Evolutionary conservation across 1,284 basidiomycete species (phyloP).

Genomic region (Naganishia sp.): DNA sequence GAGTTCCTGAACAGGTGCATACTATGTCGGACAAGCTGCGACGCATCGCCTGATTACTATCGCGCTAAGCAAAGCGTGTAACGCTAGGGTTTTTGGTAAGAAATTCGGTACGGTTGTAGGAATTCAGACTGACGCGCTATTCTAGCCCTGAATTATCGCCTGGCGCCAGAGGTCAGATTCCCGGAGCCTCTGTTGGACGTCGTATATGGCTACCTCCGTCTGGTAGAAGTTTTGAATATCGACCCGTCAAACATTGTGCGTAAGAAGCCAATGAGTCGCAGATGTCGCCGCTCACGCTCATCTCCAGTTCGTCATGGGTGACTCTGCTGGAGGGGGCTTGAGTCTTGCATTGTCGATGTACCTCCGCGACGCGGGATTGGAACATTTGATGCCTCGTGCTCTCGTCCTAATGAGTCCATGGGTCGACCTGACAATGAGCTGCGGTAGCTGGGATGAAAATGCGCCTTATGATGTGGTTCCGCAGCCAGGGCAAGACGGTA

Average conservation of each 20-base stretch:
- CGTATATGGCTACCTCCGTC: conserved; percentile 80
- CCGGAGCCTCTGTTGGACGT: conserved; percentile 92
- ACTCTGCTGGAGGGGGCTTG: conserved; percentile 90
- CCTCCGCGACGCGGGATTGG: conserved; percentile 79
- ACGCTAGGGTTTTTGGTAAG: conserved; percentile 90
- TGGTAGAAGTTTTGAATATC: conserved; percentile 85
- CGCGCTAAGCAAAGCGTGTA: conserved; percentile 83
- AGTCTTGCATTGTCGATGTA: conserved; percentile 87
- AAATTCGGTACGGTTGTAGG: conserved; percentile 31
- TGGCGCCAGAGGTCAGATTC: conserved; percentile 92
- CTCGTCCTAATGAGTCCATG: conserved; percentile 88
- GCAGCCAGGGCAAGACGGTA: conserved; percentile 63
- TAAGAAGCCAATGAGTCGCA: not conserved
- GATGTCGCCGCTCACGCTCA: not conserved
- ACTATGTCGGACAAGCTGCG: conserved; percentile 91
- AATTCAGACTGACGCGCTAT: conserved; percentile 2
- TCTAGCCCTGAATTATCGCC: conserved; percentile 88
- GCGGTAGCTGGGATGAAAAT: conserved; percentile 96
- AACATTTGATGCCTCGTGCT: conserved; percentile 67
- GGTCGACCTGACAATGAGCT: conserved; percentile 94
- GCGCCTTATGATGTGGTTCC: conserved; percentile 78
- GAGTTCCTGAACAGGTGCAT: conserved; percentile 66
- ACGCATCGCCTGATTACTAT: conserved; percentile 91
- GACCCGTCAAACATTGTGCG: conserved; percentile 77
- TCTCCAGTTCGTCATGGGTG: conserved; percentile 69